Evolutionary conservation across 768 basidiomycete genomes (phyloP).

Genomic region (Hygrocybe punicea): DNA sequence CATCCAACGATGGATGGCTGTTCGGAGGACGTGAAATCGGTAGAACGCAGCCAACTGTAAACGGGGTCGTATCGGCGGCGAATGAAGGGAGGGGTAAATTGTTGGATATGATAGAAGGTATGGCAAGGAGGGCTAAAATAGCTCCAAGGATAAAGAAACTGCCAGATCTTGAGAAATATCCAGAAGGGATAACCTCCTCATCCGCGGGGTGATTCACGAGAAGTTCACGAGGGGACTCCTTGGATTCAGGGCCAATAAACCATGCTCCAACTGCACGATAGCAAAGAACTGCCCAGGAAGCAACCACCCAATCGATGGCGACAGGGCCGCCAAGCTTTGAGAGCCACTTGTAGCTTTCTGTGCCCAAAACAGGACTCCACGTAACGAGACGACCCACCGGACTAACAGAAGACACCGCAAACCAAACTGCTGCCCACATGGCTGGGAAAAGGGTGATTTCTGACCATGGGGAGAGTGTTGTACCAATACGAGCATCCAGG

Average conservation of each 20-base stretch:
- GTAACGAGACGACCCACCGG: constrained; percentile 69
- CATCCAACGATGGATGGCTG: constrained; percentile 44
- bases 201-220: constrained; percentile 6
- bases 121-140: constrained; percentile 43
- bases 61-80: constrained; percentile 45
- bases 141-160: constrained; percentile 36
- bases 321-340: constrained; percentile 53
- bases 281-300: constrained; percentile 69
- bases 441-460: constrained; percentile 61
- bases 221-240: constrained; percentile 10
- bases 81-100: constrained; percentile 40
- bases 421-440: constrained; percentile 67
- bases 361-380: constrained; percentile 61
- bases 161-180: constrained; percentile 13
- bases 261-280: constrained; percentile 53
- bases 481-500: constrained; percentile 36
- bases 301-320: constrained; percentile 69
- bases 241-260: constrained; percentile 48
- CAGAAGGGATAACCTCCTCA: not conserved
- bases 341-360: constrained; percentile 63
- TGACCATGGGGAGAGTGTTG: constrained; percentile 37
- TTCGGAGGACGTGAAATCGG: constrained; percentile 48
- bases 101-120: constrained; percentile 54
- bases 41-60: constrained; percentile 65
- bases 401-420: constrained; percentile 47